Conservation (phyloP, 805 yeast species). For the Ogataea methanolica region DNA sequence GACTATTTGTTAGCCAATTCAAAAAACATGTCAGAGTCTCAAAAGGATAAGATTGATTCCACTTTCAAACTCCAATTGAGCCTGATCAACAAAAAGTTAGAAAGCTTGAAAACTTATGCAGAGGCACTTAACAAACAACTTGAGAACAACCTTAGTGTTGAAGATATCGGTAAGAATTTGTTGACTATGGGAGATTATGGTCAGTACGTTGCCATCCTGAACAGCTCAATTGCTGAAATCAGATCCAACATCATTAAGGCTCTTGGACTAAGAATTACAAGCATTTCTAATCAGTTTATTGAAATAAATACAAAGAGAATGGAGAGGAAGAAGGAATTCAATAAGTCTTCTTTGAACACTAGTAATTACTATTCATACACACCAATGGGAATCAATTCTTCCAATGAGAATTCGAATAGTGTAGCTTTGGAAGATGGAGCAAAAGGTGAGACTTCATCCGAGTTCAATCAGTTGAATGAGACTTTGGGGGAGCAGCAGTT, state of each 20-base stretch:
- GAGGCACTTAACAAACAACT: slow-evolving; percentile 46
- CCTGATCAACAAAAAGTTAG: slow-evolving; percentile 17
- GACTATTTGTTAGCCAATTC: slow-evolving; percentile 32
- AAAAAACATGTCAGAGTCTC: slow-evolving; percentile 19
- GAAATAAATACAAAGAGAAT: slow-evolving; percentile 46
- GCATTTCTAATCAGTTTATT: slow-evolving; percentile 41
- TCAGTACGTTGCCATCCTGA: slow-evolving; percentile 31
- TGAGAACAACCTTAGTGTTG: slow-evolving; percentile 47
- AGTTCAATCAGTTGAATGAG: slow-evolving; percentile 31
- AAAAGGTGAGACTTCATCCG: slow-evolving; percentile 29
- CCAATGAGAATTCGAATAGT: slow-evolving; percentile 14
- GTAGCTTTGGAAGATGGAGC: slow-evolving; percentile 26
- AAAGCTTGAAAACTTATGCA: slow-evolving; percentile 28
- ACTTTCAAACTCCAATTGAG: slow-evolving; percentile 23
- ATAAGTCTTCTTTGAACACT: slow-evolving; percentile 26
- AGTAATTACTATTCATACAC: slow-evolving; percentile 11
- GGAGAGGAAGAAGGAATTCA: slow-evolving; percentile 36
- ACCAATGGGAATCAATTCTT: slow-evolving; percentile 20
- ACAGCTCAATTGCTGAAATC: slow-evolving; percentile 36
- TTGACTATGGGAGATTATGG: slow-evolving; percentile 34
- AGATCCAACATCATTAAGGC: slow-evolving; percentile 47
- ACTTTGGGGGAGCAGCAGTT: slow-evolving; percentile 44
- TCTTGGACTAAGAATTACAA: slow-evolving; percentile 39
- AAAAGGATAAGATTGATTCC: slow-evolving; percentile 24
- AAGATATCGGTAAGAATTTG: slow-evolving; percentile 28